These are phyloP conservation scores for Wickerhamomyces pijperi DNA, from an alignment of 805 yeast species.

Conservation along the genomic window DNA sequence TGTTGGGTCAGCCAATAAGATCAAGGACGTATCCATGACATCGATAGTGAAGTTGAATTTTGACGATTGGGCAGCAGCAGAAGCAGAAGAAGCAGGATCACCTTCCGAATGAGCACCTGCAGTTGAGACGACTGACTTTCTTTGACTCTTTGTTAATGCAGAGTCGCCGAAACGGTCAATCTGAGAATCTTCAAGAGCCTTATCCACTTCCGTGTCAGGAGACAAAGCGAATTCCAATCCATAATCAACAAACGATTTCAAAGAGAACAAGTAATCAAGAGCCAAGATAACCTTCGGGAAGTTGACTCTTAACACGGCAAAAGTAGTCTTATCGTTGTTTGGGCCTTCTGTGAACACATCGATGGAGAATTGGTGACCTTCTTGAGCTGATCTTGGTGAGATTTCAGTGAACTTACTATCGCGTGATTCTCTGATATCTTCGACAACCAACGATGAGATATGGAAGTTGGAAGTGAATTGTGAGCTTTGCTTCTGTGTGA, in stretches of 20 bases:
- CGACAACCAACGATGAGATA: conserved; percentile 63
- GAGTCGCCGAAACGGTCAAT: conserved; percentile 2
- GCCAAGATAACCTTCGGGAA: conserved; percentile 77
- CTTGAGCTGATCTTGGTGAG: conserved; percentile 57
- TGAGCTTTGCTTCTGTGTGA: conserved; percentile 41
- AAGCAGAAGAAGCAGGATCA: conserved; percentile 6
- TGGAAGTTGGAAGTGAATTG: conserved; percentile 49
- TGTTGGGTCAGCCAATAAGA: conserved; percentile 72
- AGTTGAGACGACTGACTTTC: conserved; percentile 1
- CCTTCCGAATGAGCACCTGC: no score
- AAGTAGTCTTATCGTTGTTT: conserved; percentile 29
- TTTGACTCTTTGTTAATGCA: no score
- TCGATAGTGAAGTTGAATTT: conserved; percentile 49
- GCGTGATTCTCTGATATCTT: conserved; percentile 53
- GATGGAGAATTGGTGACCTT: conserved; percentile 62
- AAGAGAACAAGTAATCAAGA: conserved; percentile 71
- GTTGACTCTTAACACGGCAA: conserved; percentile 54
- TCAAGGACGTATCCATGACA: conserved; percentile 64
- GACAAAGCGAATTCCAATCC: conserved; percentile 24
- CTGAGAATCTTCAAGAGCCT: background rate
- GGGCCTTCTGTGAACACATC: conserved; percentile 33
- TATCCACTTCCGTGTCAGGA: background rate
- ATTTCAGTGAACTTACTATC: conserved; percentile 70
- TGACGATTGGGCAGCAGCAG: conserved; percentile 2
- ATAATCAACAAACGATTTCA: conserved; percentile 50